phyloP scores from a whole-genome alignment of 2,329 filamentous ascomycete genomes.

The Diplodia intermedia region DNA sequence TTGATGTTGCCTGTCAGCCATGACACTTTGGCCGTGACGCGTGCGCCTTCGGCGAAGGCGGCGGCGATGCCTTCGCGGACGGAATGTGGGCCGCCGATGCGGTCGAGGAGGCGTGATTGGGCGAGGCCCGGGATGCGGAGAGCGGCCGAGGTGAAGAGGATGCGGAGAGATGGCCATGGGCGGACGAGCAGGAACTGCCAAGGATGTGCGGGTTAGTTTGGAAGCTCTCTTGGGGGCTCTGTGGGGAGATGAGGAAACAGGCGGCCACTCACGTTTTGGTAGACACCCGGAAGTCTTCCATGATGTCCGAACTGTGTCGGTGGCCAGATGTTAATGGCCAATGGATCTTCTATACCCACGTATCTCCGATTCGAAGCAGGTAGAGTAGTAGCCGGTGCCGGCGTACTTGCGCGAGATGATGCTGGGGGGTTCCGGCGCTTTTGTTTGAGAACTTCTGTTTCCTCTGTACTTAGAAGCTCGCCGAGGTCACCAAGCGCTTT shows the following conservation, averaged over 20 bases:
- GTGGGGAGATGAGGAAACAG: not conserved
- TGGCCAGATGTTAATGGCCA: slow-evolving; percentile 39
- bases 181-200: slow-evolving; percentile 54
- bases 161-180: slow-evolving; percentile 55
- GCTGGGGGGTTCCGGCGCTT: slow-evolving; percentile 66
- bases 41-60: slow-evolving; percentile 70
- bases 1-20: slow-evolving; percentile 55
- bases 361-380: slow-evolving; percentile 42
- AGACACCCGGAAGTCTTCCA: slow-evolving; percentile 58
- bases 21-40: slow-evolving; percentile 75
- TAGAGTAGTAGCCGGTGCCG: slow-evolving; percentile 60
- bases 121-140: slow-evolving; percentile 55
- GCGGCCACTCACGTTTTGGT: slow-evolving; percentile 58
- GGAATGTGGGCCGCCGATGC: slow-evolving; percentile 56
- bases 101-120: slow-evolving; percentile 53
- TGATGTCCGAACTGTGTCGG: slow-evolving; percentile 43
- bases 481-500: slow-evolving; percentile 40
- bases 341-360: slow-evolving; percentile 48
- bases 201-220: not conserved
- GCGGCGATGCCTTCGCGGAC: slow-evolving; percentile 59
- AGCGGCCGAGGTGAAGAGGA: slow-evolving; percentile 55
- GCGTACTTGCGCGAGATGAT: slow-evolving; percentile 56
- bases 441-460: slow-evolving; percentile 59
- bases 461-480: slow-evolving; percentile 45
- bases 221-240: not conserved